Percentiles rank a stretch among this genome's conserved stretches.
Conservation (phyloP, 2,329 filamentous ascomycete species). For the Zymoseptoria crescenta region DNA sequence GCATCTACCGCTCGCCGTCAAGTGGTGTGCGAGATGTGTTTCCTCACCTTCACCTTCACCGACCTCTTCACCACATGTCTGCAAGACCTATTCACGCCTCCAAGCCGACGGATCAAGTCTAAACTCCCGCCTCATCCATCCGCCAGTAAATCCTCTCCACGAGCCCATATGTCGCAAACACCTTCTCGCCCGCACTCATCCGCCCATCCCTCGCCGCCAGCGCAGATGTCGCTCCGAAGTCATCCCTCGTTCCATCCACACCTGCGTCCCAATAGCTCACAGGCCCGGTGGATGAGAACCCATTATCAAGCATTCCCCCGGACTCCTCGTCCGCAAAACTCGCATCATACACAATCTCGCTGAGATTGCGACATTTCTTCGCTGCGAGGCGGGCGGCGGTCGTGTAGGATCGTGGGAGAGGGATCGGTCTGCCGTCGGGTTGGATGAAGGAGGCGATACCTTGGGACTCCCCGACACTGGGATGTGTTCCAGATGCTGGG, state of each 20-base stretch:
- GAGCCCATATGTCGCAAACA: slow-evolving; percentile 9
- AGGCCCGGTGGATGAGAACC: neutral
- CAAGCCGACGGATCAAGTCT: neutral
- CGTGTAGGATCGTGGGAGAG: neutral
- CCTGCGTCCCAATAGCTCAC: neutral
- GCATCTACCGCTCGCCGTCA: no score
- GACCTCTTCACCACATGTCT: neutral
- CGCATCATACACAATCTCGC: neutral
- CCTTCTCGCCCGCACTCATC: neutral
- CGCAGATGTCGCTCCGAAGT: neutral
- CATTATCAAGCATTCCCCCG: neutral
- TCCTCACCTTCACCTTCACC: neutral
- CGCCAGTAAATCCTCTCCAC: slow-evolving; percentile 6
- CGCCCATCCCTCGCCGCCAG: no score
- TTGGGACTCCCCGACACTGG: neutral
- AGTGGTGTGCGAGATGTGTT: neutral
- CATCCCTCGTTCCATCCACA: neutral
- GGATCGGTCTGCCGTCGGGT: neutral
- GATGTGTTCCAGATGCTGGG: no score
- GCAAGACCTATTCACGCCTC: neutral
- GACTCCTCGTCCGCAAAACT: neutral
- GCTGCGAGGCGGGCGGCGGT: neutral
- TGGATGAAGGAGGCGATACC: neutral
- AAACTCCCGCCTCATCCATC: neutral
- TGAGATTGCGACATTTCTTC: neutral